A percentile compares a stretch with the other conserved stretches of the same genome.
Conservation (phyloP, 2,329 filamentous ascomycete species). For the Lojkania enalia region DNA sequence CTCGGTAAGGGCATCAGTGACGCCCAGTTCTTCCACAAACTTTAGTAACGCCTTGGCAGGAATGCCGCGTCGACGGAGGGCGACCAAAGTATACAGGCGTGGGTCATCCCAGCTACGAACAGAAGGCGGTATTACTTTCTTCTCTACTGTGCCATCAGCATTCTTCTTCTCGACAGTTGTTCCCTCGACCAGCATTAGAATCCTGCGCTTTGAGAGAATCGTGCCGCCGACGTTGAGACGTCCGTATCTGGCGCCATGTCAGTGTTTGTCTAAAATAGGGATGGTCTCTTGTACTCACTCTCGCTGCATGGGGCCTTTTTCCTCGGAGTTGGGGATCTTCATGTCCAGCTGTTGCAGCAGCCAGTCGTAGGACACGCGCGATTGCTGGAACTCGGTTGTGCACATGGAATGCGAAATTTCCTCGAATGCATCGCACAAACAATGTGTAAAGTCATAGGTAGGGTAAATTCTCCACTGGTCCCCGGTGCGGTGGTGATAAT, state of each 20-base stretch:
- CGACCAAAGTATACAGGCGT: constrained; percentile 83
- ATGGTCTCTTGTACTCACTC: constrained; percentile 57
- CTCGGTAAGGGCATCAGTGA: constrained; percentile 78
- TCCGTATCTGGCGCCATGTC: constrained; percentile 52
- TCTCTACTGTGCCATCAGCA: constrained; percentile 47
- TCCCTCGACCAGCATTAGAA: constrained; percentile 77
- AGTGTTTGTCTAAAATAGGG: constrained; percentile 5
- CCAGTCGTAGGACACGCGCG: constrained; percentile 88
- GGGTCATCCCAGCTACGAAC: constrained; percentile 93
- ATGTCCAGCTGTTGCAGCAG: constrained; percentile 79
- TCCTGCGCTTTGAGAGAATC: constrained; percentile 82
- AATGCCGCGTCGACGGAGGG: constrained; percentile 78
- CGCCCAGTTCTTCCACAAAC: constrained; percentile 88
- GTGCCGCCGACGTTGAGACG: constrained; percentile 81
- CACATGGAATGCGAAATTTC: constrained; percentile 89
- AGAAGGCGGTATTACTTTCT: constrained; percentile 50
- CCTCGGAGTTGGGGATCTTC: constrained; percentile 66
- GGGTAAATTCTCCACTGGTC: constrained; percentile 91
- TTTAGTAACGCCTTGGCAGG: constrained; percentile 86
- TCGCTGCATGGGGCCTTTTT: constrained; percentile 77
- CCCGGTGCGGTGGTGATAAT: constrained; percentile 77
- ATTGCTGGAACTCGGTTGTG: constrained; percentile 88
- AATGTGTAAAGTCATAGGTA: constrained; percentile 91
- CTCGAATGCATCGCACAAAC: constrained; percentile 90
- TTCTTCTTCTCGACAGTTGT: constrained; percentile 50